These are phyloP conservation scores for Russula sp. DNA, from an alignment of 768 basidiomycete genomes.

Conservation along the genomic window DNA sequence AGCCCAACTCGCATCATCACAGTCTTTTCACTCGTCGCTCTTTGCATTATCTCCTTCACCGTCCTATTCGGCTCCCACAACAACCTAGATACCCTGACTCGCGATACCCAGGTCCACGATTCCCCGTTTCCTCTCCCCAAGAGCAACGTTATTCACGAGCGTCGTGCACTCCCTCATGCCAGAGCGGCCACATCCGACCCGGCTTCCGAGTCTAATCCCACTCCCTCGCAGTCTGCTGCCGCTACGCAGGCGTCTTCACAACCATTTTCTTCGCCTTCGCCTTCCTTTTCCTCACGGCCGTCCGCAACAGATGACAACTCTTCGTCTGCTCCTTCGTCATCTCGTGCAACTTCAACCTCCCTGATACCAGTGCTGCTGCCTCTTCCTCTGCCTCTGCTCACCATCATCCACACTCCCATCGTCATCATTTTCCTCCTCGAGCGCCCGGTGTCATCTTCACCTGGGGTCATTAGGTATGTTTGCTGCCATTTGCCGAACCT, in stretches of 20 bases:
- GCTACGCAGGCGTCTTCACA: too few species aligned
- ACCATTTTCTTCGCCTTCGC: not conserved
- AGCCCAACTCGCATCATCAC: constrained; percentile 24
- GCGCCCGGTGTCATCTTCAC: not conserved
- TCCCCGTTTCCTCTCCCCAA: constrained; percentile 5
- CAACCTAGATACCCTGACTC: not conserved
- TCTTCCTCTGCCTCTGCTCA: not conserved
- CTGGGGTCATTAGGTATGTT: constrained; percentile 1
- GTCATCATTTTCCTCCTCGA: not conserved
- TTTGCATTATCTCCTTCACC: constrained; percentile 17
- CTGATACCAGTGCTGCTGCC: not conserved
- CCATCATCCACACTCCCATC: not conserved
- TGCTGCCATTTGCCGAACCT: not conserved
- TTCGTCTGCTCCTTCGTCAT: not conserved
- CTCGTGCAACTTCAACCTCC: not conserved
- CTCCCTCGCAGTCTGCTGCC: not conserved
- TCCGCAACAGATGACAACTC: not conserved
- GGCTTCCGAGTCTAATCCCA: not conserved
- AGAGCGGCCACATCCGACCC: not conserved
- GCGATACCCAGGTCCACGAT: constrained; percentile 13
- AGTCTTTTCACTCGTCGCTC: constrained; percentile 23
- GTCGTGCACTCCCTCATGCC: constrained; percentile 8
- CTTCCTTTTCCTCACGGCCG: not conserved
- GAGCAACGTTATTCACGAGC: not conserved
- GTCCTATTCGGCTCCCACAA: constrained; percentile 8